phyloP scores from a whole-genome alignment of 2,329 filamentous ascomycete genomes.

The Fusarium subtropicale region DNA sequence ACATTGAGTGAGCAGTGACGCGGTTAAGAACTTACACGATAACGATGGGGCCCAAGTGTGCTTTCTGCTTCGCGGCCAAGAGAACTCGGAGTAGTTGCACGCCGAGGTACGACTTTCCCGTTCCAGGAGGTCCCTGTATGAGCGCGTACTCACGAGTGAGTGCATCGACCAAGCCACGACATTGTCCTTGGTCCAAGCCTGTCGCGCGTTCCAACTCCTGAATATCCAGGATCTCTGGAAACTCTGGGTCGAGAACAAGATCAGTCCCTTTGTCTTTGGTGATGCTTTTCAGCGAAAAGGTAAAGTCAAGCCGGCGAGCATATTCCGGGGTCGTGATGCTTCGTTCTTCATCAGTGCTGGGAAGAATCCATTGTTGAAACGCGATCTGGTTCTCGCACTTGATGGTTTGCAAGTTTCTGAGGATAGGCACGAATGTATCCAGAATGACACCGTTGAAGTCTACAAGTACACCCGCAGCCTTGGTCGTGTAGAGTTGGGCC shows the following conservation, averaged over 20 bases:
- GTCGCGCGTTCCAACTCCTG: conserved; percentile 43
- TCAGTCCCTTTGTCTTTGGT: neutral
- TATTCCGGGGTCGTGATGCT: conserved; percentile 59
- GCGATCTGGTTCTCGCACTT: conserved; percentile 9
- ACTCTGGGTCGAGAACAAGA: neutral
- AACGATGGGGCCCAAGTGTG: conserved; percentile 59
- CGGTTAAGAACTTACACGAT: conserved; percentile 45
- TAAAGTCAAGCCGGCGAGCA: conserved; percentile 60
- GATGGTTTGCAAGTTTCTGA: conserved; percentile 21
- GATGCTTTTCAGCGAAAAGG: conserved; percentile 58
- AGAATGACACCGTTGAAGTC: conserved; percentile 32
- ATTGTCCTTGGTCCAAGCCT: conserved; percentile 64
- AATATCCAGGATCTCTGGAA: neutral
- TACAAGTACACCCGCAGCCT: conserved; percentile 3
- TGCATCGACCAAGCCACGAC: conserved; percentile 62
- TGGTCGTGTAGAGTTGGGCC: neutral
- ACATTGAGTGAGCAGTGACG: neutral
- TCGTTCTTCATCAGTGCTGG: neutral
- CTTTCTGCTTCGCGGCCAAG: conserved; percentile 55
- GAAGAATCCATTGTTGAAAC: conserved; percentile 24
- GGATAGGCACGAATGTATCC: conserved; percentile 21
- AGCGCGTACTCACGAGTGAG: conserved; percentile 66
- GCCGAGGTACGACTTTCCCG: conserved; percentile 73
- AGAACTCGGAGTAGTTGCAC: conserved; percentile 66
- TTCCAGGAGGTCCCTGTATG: conserved; percentile 77